These are phyloP conservation scores for Solanum arcanum DNA, from an alignment of 257 asterid genomes.

Conservation along the genomic window DNA sequence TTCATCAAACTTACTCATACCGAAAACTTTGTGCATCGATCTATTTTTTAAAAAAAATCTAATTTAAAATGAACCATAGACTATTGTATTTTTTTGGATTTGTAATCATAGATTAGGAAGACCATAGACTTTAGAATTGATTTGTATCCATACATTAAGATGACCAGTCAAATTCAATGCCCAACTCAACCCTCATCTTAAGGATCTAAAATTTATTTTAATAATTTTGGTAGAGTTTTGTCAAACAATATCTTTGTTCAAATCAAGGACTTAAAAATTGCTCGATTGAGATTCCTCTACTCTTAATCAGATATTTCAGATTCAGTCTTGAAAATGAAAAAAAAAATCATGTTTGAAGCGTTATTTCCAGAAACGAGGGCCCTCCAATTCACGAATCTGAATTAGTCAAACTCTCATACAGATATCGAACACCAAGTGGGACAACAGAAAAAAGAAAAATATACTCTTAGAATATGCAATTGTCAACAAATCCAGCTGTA, in stretches of 20 bases:
- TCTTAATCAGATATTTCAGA: not conserved
- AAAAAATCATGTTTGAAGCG: not conserved
- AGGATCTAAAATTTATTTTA: not conserved
- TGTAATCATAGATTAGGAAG: not conserved
- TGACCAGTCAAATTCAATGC: not conserved
- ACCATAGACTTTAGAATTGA: not conserved
- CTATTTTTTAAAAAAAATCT: too few species aligned
- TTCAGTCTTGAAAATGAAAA: not conserved
- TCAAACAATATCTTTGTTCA: not conserved
- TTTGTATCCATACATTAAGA: not conserved
- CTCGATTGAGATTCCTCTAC: accelerated
- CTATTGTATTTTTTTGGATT: not conserved
- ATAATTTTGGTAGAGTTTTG: not conserved
- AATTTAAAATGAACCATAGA: not conserved
- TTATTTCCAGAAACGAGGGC: accelerated
- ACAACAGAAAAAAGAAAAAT: not conserved
- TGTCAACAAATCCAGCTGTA: not conserved
- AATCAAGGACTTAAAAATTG: not conserved
- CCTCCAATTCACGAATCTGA: not conserved
- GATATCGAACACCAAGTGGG: not conserved
- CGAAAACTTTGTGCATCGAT: not conserved
- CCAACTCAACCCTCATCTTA: not conserved
- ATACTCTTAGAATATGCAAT: not conserved
- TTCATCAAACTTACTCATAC: not conserved
- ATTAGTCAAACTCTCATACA: not conserved